Evolutionary conservation across 202 grass and related monocot genomes (phyloP).

Genomic region (Carex arenaria): DNA sequence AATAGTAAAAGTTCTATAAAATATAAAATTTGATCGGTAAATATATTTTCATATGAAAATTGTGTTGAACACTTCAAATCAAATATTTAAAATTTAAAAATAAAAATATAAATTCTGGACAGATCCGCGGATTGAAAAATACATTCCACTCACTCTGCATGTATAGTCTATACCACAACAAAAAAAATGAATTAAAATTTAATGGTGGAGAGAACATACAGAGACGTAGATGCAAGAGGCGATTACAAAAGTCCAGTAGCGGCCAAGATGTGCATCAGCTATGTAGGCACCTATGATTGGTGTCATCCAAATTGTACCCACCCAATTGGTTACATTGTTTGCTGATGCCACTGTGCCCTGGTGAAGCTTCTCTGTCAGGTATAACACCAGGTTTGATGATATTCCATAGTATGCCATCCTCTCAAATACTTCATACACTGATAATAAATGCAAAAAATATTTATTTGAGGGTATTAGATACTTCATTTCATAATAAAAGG

Average conservation of each 20-base stretch:
- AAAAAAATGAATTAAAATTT: no score
- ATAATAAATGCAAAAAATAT: background rate
- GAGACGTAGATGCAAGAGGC: constrained; percentile 66
- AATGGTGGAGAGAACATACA: constrained; percentile 29
- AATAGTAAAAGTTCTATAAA: no score
- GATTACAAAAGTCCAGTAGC: constrained; percentile 79
- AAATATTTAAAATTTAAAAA: no score
- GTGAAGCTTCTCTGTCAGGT: constrained; percentile 73
- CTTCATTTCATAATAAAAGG: background rate
- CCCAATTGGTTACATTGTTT: constrained; percentile 98
- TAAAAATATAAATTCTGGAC: no score
- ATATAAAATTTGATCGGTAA: no score
- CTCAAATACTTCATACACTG: constrained; percentile 95
- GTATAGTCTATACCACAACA: no score
- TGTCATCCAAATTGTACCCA: constrained; percentile 89
- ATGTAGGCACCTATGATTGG: constrained; percentile 82
- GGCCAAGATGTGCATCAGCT: constrained; percentile 90
- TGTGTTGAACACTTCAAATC: no score
- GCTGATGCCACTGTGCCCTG: constrained; percentile 75
- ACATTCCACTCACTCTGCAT: no score
- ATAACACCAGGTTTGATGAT: constrained; percentile 86
- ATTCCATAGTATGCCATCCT: constrained; percentile 92
- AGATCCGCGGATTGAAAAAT: no score
- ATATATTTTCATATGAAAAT: no score
- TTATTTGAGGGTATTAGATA: background rate